Conservation (phyloP, 768 basidiomycete genomes). For the Tricholoma terreum region DNA sequence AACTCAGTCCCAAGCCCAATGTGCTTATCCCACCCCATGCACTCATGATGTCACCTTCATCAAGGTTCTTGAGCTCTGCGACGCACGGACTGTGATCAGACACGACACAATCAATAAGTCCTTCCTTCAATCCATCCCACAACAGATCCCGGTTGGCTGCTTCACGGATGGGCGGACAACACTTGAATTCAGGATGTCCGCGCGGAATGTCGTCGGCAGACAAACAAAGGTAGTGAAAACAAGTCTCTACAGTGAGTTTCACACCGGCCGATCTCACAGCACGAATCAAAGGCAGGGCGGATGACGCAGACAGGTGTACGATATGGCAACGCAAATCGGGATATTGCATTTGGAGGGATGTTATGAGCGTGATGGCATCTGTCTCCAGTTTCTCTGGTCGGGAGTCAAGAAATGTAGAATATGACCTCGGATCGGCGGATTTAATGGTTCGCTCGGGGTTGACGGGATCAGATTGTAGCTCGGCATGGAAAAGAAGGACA, state of each 20-base stretch:
- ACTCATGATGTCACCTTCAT: conserved; percentile 76
- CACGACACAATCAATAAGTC: conserved; percentile 88
- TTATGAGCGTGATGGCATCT: conserved; percentile 78
- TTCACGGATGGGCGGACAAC: conserved; percentile 90
- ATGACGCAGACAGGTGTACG: conserved; percentile 89
- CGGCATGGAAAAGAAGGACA: conserved; percentile 90
- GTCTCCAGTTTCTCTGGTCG: conserved; percentile 79
- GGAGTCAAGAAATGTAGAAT: conserved; percentile 82
- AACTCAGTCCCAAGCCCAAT: conserved; percentile 83
- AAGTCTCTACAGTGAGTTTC: conserved; percentile 90
- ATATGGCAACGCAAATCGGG: conserved; percentile 84
- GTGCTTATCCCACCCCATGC: conserved; percentile 97
- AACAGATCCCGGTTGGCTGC: conserved; percentile 67
- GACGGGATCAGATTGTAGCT: conserved; percentile 48
- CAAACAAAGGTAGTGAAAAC: conserved; percentile 93
- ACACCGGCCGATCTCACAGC: conserved; percentile 61
- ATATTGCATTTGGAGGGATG: conserved; percentile 55
- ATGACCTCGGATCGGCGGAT: conserved; percentile 46
- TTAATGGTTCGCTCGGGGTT: conserved; percentile 8
- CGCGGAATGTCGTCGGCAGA: conserved; percentile 68
- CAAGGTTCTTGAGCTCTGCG: conserved; percentile 72
- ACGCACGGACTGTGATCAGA: conserved; percentile 96
- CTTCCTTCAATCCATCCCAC: conserved; percentile 80
- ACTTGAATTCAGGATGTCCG: conserved; percentile 87
- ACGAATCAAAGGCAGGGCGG: conserved; percentile 74